Conservation (phyloP, 176 grass and related monocot species). For the Juncus effusus region DNA sequence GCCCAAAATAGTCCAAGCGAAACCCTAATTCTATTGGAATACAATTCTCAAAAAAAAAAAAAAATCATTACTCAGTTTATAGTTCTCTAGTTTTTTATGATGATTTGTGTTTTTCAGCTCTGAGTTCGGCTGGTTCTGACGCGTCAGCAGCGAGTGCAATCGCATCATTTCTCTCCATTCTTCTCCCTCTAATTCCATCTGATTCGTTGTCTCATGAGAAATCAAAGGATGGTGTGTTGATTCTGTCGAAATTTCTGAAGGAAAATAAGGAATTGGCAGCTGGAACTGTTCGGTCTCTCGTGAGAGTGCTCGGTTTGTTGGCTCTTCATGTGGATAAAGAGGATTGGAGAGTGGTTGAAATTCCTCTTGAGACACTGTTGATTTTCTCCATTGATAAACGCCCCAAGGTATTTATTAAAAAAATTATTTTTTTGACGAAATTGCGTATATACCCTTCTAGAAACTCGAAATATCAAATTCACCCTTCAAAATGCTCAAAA, state of each 20-base stretch:
- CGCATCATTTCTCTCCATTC: conserved; percentile 70
- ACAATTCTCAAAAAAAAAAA: too few relatives aligned
- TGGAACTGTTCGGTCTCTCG: conserved; percentile 66
- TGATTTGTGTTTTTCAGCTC: conserved; percentile 16
- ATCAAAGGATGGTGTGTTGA: conserved; percentile 39
- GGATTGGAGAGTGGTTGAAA: conserved; percentile 44
- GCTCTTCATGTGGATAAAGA: conserved; percentile 49
- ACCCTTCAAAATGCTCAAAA: background rate
- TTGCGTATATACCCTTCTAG: background rate
- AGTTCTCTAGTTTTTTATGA: too few relatives aligned
- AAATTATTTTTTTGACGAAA: too few relatives aligned
- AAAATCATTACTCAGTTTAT: too few relatives aligned
- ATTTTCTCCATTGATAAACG: conserved; percentile 50
- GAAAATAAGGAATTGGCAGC: conserved; percentile 40
- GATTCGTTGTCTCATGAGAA: conserved; percentile 34
- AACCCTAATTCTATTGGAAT: too few relatives aligned
- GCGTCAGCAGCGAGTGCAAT: conserved; percentile 51
- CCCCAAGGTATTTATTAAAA: conserved; percentile 58
- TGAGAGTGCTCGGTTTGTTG: conserved; percentile 77
- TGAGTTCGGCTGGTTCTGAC: conserved; percentile 53
- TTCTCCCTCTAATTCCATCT: conserved; percentile 50
- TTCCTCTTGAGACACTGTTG: conserved; percentile 56
- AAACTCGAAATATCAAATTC: conserved; percentile 5
- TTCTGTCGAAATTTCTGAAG: conserved; percentile 50
- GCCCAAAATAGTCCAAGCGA: too few relatives aligned